Base-by-base conservation (phyloP, 1,284 basidiomycete genomes). In the Anthracocystis panici-leucophaei region DNA sequence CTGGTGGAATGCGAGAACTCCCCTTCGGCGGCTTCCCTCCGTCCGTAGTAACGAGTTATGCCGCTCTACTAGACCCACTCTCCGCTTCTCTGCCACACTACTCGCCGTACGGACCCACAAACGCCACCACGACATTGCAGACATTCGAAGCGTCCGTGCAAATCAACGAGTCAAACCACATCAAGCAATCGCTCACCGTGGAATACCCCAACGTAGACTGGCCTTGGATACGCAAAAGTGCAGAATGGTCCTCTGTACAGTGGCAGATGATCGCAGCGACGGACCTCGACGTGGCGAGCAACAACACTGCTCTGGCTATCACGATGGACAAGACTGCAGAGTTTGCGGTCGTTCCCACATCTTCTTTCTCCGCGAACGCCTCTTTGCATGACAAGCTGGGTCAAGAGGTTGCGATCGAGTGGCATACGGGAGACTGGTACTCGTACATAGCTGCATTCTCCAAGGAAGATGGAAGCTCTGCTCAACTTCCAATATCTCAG, bases 351-450 rank as follows among this genome's bases (percentile, higher is more conserved):
- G 57, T 75, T 0, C 49, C 69, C 3, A 25, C 27, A 6, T 44
- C 41, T 0, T 5, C 8, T 16, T 50, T 46, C 23, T 6, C 35
- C 0, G 18, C 1, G 5, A 58, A 29, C 3, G 23, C 40, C 3
- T 27, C 57, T 0, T 11, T 18, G 10, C 38, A 40, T 20, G 46
- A 25, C 7, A 11, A 12, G 12, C 12, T 18, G 23, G 10, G 7
- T 14, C 20, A 20, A 2, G 33, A 46, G 12, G 40, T 45, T 5
- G 51, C 60, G 16, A 48, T 77, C 31, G 54, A 66, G 49, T 79
- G 77, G 75, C 66, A 75, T 46, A 75, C 53, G 1, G 77, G 75
- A 21, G 77, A 79, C 52, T 75, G 59, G 65, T 79, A 79, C 58
- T 71, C 65, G 29, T 79, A 79, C 59, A 75, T 75, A 10, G 64